Evolutionary conservation across 208 protist species (phyloP).

Genomic region (Trypanosoma theileri): DNA sequence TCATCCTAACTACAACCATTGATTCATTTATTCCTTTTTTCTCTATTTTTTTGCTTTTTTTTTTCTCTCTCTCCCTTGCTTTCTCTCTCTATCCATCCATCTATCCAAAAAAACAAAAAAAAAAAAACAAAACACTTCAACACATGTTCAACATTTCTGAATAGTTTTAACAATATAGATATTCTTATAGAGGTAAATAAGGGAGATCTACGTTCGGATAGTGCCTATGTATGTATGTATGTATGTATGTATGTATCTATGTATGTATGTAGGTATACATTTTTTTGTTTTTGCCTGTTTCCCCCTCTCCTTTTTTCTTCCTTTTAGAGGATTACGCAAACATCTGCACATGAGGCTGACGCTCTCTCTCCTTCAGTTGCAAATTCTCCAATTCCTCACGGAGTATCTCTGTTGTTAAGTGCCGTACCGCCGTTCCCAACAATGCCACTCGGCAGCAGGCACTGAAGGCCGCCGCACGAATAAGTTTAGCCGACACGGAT

Average conservation of each 20-base stretch:
- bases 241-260: not conserved
- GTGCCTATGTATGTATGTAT: too few relatives aligned
- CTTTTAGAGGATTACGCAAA: slow-evolving; percentile 47
- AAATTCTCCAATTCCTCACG: slow-evolving; percentile 52
- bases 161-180: too few relatives aligned
- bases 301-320: not conserved
- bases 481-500: slow-evolving; percentile 67
- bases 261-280: too few relatives aligned
- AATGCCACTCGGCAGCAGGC: slow-evolving; percentile 77
- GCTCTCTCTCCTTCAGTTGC: slow-evolving; percentile 43
- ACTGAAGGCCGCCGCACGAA: slow-evolving; percentile 69
- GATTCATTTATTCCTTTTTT: slow-evolving; percentile 3
- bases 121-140: too few relatives aligned
- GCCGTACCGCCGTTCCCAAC: slow-evolving; percentile 37
- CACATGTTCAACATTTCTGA: too few relatives aligned
- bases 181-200: too few relatives aligned
- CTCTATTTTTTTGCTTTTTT: not conserved
- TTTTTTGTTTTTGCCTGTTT: not conserved
- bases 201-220: too few relatives aligned
- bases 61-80: not conserved
- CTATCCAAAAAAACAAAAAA: too few relatives aligned
- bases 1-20: not conserved
- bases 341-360: slow-evolving; percentile 50
- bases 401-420: slow-evolving; percentile 76
- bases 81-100: not conserved